phyloP scores from a whole-genome alignment of 139 green algal species.

The Coccomyxa sp. region DNA sequence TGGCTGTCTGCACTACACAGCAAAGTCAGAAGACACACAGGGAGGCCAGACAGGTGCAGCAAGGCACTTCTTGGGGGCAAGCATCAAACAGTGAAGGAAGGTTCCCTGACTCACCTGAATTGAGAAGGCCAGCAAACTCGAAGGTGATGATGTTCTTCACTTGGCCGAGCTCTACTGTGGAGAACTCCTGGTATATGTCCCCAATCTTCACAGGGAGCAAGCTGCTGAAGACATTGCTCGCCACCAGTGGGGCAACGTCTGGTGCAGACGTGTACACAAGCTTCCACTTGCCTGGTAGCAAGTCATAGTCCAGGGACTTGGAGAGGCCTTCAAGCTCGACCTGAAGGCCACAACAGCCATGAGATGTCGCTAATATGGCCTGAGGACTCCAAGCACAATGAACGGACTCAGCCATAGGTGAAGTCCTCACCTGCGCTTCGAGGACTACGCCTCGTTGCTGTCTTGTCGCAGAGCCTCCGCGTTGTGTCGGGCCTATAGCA shows the following conservation, averaged over 20 bases:
- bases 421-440: too few species aligned
- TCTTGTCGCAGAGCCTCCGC: too few species aligned
- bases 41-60: not conserved
- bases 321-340: too few species aligned
- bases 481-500: too few species aligned
- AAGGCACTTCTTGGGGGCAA: not conserved
- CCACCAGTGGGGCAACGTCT: conserved; percentile 31
- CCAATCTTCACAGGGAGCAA: conserved; percentile 22
- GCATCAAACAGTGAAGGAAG: not conserved
- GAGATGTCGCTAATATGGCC: too few species aligned
- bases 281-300: conserved; percentile 38
- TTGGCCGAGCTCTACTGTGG: conserved; percentile 11
- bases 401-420: too few species aligned
- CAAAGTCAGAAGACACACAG: not conserved
- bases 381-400: too few species aligned
- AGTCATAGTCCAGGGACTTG: conserved; percentile 27
- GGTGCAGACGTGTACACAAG: conserved; percentile 46
- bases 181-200: conserved; percentile 38
- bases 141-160: conserved; percentile 53
- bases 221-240: too few species aligned
- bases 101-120: conserved; percentile 10
- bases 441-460: too few species aligned
- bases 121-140: conserved; percentile 15
- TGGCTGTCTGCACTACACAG: not conserved
- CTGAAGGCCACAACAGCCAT: too few species aligned